Evolutionary conservation across 371 early-diverging fungal species (phyloP).

Genomic region (Lichtheimia corymbifera): DNA sequence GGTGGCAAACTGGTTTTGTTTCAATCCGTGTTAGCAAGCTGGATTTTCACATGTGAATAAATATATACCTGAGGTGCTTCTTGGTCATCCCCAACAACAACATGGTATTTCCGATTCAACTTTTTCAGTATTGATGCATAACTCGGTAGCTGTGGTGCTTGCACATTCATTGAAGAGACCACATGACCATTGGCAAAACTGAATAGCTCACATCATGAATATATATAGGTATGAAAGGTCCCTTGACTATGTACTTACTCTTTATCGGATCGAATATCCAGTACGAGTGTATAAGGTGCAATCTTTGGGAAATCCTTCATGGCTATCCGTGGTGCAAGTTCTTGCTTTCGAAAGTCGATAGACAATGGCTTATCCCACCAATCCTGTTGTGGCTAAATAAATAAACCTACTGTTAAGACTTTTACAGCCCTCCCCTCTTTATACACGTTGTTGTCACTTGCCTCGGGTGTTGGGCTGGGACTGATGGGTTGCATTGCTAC

Average conservation of each 20-base stretch:
- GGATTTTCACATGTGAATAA: conserved; percentile 2
- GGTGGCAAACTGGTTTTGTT: conserved; percentile 45
- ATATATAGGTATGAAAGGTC: neutral
- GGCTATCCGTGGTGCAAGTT: conserved; percentile 61
- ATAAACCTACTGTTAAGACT: neutral
- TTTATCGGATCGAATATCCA: conserved; percentile 63
- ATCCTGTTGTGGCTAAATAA: conserved; percentile 11
- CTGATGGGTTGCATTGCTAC: conserved; percentile 16
- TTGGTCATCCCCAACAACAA: conserved; percentile 52
- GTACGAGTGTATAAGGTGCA: conserved; percentile 52
- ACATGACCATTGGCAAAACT: conserved; percentile 63
- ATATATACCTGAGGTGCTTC: conserved; percentile 56
- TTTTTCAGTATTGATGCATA: conserved; percentile 52
- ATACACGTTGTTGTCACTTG: neutral
- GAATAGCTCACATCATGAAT: neutral
- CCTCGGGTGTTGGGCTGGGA: neutral
- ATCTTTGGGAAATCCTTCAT: conserved; percentile 52
- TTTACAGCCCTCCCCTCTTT: too few species aligned
- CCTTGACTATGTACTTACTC: conserved; percentile 45
- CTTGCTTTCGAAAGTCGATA: conserved; percentile 53
- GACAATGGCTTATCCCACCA: conserved; percentile 66
- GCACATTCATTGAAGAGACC: conserved; percentile 59
- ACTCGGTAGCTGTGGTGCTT: conserved; percentile 44
- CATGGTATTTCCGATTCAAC: conserved; percentile 59
- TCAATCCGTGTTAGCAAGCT: too few species aligned